Conservation (phyloP, 805 yeast species). For the Suhomyces tanzawaensis region DNA sequence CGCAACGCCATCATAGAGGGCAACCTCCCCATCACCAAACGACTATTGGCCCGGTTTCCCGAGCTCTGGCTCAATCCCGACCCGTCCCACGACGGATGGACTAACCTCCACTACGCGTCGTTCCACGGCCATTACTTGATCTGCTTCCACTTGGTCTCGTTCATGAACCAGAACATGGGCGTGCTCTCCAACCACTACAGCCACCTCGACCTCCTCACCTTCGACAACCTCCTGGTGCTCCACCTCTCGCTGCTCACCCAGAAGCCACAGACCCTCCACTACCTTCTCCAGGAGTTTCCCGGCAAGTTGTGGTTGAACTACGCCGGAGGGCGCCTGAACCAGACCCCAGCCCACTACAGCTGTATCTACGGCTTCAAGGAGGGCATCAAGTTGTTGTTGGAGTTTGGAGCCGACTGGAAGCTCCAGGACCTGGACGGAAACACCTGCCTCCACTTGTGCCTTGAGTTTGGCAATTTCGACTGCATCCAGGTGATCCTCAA, state of each 20-base stretch:
- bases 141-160: constrained; percentile 55
- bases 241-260: constrained; percentile 62
- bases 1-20: constrained; percentile 66
- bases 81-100: constrained; percentile 70
- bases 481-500: constrained; percentile 36
- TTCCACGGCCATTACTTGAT: constrained; percentile 67
- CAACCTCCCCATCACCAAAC: constrained; percentile 57
- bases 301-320: constrained; percentile 52
- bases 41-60: constrained; percentile 67
- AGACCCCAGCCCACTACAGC: constrained; percentile 70
- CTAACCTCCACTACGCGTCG: constrained; percentile 78
- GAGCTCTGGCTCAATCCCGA: constrained; percentile 67
- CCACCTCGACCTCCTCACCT: constrained; percentile 42
- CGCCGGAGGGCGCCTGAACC: constrained; percentile 43
- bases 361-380: constrained; percentile 57
- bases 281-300: constrained; percentile 53
- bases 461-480: constrained; percentile 62
- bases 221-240: constrained; percentile 59
- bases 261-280: constrained; percentile 70
- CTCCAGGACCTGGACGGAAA: constrained; percentile 31
- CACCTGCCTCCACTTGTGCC: constrained; percentile 39
- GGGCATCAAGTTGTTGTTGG: constrained; percentile 61
- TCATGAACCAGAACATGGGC: constrained; percentile 32
- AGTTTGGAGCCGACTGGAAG: constrained; percentile 60
- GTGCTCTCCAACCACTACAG: constrained; percentile 15